A percentile compares a stretch with the other conserved stretches of the same genome.
Evolutionary conservation across 257 asterid genomes (phyloP).

Genomic region (Echium plantagineum): DNA sequence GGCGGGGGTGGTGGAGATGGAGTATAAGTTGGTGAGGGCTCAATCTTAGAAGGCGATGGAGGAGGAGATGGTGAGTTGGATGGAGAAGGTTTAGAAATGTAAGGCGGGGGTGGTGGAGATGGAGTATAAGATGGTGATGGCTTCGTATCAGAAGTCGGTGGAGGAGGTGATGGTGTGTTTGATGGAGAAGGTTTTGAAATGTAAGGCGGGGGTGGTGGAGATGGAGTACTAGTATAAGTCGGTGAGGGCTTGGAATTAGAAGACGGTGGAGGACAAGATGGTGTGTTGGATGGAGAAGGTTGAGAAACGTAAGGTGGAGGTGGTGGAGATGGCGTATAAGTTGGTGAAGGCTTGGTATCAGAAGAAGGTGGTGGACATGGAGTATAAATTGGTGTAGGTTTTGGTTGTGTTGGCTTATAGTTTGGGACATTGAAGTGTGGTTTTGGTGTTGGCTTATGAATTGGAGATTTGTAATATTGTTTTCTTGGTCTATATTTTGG

Average conservation of each 20-base stretch:
- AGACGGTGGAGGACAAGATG: neutral
- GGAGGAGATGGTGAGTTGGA: neutral
- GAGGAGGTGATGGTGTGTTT: neutral
- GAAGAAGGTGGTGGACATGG: no score
- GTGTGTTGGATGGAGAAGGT: neutral
- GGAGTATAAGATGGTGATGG: neutral
- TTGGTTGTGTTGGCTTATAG: neutral
- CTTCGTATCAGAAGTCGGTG: neutral
- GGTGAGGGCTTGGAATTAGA: neutral
- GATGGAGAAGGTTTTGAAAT: neutral
- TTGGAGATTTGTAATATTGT: neutral
- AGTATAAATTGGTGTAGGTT: neutral
- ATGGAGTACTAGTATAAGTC: neutral
- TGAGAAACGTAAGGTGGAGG: neutral
- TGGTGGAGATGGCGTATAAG: neutral
- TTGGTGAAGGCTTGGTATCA: neutral
- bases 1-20: neutral
- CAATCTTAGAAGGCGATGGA: neutral
- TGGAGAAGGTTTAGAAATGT: neutral
- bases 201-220: neutral
- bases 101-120: neutral
- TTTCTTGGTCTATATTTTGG: neutral
- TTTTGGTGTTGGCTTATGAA: neutral
- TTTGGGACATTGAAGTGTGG: neutral
- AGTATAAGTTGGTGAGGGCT: neutral